Percentiles rank a stretch among this genome's conserved stretches.
These are phyloP conservation scores for Lepraria neglecta DNA, from an alignment of 495 filamentous ascomycete genomes.

Conservation along the genomic window DNA sequence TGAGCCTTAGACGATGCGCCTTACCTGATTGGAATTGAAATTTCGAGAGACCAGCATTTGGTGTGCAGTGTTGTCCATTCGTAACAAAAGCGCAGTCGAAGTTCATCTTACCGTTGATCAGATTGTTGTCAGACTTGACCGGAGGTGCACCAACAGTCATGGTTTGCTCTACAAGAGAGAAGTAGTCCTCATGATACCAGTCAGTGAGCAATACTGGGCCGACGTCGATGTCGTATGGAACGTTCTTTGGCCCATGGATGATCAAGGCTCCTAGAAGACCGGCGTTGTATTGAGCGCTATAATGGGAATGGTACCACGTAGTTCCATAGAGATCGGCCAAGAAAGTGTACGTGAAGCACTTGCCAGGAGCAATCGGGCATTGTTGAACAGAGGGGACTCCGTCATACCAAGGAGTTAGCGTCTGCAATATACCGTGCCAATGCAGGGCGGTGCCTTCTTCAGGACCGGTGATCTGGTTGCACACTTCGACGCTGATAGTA, in stretches of 20 bases:
- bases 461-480: constrained; percentile 28
- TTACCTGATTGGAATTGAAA: constrained; percentile 37
- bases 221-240: constrained; percentile 55
- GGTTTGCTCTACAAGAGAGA: constrained; percentile 27
- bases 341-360: constrained; percentile 36
- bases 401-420: constrained; percentile 35
- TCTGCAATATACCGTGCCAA: constrained; percentile 38
- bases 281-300: constrained; percentile 40
- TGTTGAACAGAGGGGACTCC: constrained; percentile 48
- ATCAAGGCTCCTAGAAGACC: constrained; percentile 50
- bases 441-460: constrained; percentile 43
- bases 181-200: constrained; percentile 37
- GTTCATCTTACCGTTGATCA: constrained; percentile 50
- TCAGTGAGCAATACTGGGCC: constrained; percentile 45
- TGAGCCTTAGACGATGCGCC: constrained; percentile 50
- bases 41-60: constrained; percentile 31
- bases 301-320: constrained; percentile 48
- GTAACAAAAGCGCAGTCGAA: constrained; percentile 34
- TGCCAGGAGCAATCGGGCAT: constrained; percentile 47
- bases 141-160: constrained; percentile 1
- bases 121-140: constrained; percentile 31
- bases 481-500: constrained; percentile 23
- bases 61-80: constrained; percentile 34
- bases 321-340: constrained; percentile 42
- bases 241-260: constrained; percentile 55